Evolutionary conservation across 768 basidiomycete species (phyloP), one percentile per base, ranked within the genome.

Genomic region (Calocybe indica): DNA sequence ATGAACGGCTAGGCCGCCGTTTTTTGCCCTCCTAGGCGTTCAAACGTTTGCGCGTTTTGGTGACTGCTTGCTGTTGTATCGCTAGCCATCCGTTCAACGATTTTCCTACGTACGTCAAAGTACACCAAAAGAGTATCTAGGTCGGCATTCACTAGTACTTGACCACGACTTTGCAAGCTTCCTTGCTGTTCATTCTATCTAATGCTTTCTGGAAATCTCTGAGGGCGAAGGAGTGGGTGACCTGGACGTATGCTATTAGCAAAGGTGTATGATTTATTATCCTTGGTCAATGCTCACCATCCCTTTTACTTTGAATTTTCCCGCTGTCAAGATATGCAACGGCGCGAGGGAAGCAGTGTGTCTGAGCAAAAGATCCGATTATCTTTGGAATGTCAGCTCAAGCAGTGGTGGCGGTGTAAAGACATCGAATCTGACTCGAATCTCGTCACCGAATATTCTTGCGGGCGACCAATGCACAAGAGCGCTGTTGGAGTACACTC

Each of bases 301-400:
- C 9, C 65, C 85, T 73, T 80, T 77, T 11, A 82, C 76, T 39
- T 67, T 76, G 53, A 88, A 88, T 69, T 62, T 86, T 88, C 8
- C 84, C 83, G 55, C 76, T 78, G 55, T 89, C 87, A 31, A 89
- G 76, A 59, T 88, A 88, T 30, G 79, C 80, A 36, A 89, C 77
- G 1, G 87, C 85, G 7, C 87, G 80, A 39, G 86, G 84, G 78
- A 89, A 88, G 62, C 86, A 87, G 62, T 73, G 78, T 2, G 79
- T 79, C 53, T 88, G 87, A 6, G 86, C 82, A 68, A 87, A 88
- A 5, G 86, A 88, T 3, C 86, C 85, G 47, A 87, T 83, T 52
- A 88, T 86, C 81, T 83, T 32, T 5, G 31, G 22, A 12, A 6
- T 29, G 8, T 37, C 1, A 10, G 28, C 4, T 36, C 13, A 9